Evolutionary conservation across 2,329 filamentous ascomycete genomes (phyloP).

Genomic region (Leptographium procerum): DNA sequence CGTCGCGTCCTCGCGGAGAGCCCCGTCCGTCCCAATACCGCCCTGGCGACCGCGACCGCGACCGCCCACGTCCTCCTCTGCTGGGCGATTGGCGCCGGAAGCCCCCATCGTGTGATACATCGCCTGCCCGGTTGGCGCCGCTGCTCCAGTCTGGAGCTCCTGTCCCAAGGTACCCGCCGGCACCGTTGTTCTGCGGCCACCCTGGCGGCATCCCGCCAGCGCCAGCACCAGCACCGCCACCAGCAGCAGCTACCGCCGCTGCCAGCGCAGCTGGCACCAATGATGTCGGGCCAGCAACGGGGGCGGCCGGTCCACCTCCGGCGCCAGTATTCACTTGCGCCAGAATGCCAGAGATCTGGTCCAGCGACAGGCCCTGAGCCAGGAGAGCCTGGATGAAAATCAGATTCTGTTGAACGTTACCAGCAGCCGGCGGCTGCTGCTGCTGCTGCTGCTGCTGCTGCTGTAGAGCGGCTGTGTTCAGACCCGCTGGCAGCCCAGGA

Average conservation of each 20-base stretch:
- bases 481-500: slow-evolving; percentile 1
- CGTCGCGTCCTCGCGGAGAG: slow-evolving; percentile 20
- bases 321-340: slow-evolving; percentile 36
- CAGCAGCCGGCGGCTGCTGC: slow-evolving; percentile 9
- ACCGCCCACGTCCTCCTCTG: slow-evolving; percentile 45
- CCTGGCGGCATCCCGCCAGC: slow-evolving; percentile 21
- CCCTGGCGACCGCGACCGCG: slow-evolving; percentile 62
- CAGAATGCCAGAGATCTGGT: slow-evolving; percentile 57
- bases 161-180: not conserved
- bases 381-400: slow-evolving; percentile 64
- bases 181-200: not conserved
- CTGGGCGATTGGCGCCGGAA: slow-evolving; percentile 54
- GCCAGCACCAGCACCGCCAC: slow-evolving; percentile 5
- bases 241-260: slow-evolving; percentile 17
- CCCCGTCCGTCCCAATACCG: slow-evolving; percentile 41
- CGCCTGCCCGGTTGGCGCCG: slow-evolving; percentile 14
- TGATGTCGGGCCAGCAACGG: slow-evolving; percentile 1
- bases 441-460: not conserved
- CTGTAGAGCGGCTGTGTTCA: not conserved
- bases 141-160: not conserved
- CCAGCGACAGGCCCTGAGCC: slow-evolving; percentile 63
- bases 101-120: slow-evolving; percentile 43
- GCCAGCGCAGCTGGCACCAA: slow-evolving; percentile 9
- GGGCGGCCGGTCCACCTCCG: slow-evolving; percentile 15
- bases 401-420: slow-evolving; percentile 57